A percentile compares a stretch with the other conserved stretches of the same genome.
These are phyloP conservation scores for Globisporangium polare DNA, from an alignment of 352 stramenopile genomes.

Conservation along the genomic window DNA sequence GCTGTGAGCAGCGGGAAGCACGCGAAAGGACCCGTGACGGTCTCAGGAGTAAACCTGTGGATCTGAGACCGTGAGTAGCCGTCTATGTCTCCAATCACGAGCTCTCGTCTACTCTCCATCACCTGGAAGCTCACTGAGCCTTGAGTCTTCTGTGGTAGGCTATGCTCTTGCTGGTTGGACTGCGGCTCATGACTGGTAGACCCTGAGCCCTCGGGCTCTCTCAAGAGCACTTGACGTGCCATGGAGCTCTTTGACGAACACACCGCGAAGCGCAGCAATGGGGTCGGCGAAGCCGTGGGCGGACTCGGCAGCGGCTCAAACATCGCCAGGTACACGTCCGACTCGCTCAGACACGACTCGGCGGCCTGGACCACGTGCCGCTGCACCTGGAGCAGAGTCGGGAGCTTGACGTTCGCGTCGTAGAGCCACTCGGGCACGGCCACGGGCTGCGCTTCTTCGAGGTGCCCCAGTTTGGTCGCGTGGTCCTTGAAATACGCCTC, in stretches of 20 bases:
- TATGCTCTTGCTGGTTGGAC: background rate
- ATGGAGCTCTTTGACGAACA: constrained; percentile 51
- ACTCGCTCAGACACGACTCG: constrained; percentile 57
- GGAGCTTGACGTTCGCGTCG: constrained; percentile 26
- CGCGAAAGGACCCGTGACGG: constrained; percentile 38
- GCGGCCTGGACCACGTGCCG: constrained; percentile 50
- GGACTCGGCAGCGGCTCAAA: constrained; percentile 49
- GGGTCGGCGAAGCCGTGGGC: constrained; percentile 17
- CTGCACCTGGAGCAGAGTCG: constrained; percentile 60
- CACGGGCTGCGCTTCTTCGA: constrained; percentile 19
- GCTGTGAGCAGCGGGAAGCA: constrained; percentile 42
- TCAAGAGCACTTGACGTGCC: constrained; percentile 29
- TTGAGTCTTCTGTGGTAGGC: background rate
- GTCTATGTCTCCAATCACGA: constrained; percentile 39
- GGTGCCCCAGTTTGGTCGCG: constrained; percentile 14
- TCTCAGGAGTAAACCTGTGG: constrained; percentile 19
- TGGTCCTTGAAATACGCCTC: constrained; percentile 38
- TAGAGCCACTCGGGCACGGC: constrained; percentile 13
- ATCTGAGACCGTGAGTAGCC: constrained; percentile 14
- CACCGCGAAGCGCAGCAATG: constrained; percentile 43
- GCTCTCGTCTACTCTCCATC: constrained; percentile 21
- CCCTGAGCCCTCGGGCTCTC: background rate
- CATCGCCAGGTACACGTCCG: constrained; percentile 69
- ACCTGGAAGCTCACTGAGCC: constrained; percentile 32
- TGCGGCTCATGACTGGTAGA: background rate